These are phyloP conservation scores for Leptographium galeiforme DNA, from an alignment of 2,329 filamentous ascomycete genomes.

Conservation along the genomic window DNA sequence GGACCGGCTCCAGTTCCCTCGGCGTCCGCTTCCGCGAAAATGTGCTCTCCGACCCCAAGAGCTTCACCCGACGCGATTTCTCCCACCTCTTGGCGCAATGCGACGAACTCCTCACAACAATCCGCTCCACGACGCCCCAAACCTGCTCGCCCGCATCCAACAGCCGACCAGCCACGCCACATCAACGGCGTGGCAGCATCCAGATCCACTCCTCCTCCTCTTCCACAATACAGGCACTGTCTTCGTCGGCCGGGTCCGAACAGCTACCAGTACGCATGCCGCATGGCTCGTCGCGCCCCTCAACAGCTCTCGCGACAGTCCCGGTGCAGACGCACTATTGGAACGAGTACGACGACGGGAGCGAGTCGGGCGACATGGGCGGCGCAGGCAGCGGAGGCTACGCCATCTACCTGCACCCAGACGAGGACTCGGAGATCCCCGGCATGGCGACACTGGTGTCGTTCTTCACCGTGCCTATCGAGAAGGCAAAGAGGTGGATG, in stretches of 20 bases:
- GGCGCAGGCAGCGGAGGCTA: constrained; percentile 49
- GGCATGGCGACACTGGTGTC: constrained; percentile 47
- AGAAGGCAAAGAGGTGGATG: constrained; percentile 39
- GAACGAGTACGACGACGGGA: constrained; percentile 79
- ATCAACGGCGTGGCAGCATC: constrained; percentile 7
- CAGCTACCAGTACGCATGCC: neutral
- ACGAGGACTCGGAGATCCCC: constrained; percentile 45
- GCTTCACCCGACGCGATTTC: constrained; percentile 58
- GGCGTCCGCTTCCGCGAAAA: constrained; percentile 53
- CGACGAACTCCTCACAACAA: constrained; percentile 32
- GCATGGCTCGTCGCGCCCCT: neutral
- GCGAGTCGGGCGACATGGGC: constrained; percentile 45
- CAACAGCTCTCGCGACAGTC: neutral
- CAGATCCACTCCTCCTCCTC: constrained; percentile 12
- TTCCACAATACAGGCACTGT: constrained; percentile 9
- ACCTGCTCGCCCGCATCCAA: constrained; percentile 17
- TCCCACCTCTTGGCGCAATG: constrained; percentile 35
- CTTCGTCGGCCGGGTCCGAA: constrained; percentile 9
- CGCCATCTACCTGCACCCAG: constrained; percentile 61
- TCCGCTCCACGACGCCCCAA: constrained; percentile 31
- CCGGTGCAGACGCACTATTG: constrained; percentile 46
- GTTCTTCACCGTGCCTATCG: constrained; percentile 34
- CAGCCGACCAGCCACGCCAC: neutral
- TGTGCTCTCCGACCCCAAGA: constrained; percentile 52
- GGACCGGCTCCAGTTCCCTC: constrained; percentile 60